Evolutionary conservation across 108 stramenopile genomes (phyloP).

Genomic region (Cyclotella baltica): DNA sequence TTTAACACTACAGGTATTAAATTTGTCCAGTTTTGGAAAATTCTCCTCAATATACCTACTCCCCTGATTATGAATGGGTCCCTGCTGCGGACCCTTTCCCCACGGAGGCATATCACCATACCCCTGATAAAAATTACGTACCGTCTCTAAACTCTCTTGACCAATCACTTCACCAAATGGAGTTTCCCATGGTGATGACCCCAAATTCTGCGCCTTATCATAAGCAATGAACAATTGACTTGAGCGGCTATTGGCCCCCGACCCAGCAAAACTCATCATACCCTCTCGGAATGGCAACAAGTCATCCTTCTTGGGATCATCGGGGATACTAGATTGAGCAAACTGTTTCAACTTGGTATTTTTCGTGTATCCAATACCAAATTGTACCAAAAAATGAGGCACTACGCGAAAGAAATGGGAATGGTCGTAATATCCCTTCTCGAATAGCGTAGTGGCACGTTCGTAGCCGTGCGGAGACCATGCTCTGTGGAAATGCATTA

Average conservation of each 20-base stretch:
- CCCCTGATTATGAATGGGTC: slow-evolving; percentile 46
- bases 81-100: slow-evolving; percentile 57
- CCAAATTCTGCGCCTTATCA: slow-evolving; percentile 56
- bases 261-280: slow-evolving; percentile 71
- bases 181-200: slow-evolving; percentile 80
- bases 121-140: slow-evolving; percentile 63
- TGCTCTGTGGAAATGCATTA: slow-evolving; percentile 44
- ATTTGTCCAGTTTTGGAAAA: slow-evolving; percentile 57
- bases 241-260: slow-evolving; percentile 74
- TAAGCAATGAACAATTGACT: slow-evolving; percentile 87
- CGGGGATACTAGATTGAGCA: slow-evolving; percentile 60
- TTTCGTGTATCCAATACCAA: slow-evolving; percentile 81
- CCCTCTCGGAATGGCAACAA: slow-evolving; percentile 72
- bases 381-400: slow-evolving; percentile 88
- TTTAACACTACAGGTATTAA: slow-evolving; percentile 39
- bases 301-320: slow-evolving; percentile 51
- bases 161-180: slow-evolving; percentile 79
- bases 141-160: slow-evolving; percentile 65
- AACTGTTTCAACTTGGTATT: slow-evolving; percentile 56
- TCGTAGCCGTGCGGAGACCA: slow-evolving; percentile 93
- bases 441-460: slow-evolving; percentile 84
- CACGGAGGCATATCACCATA: slow-evolving; percentile 90
- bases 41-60: slow-evolving; percentile 44
- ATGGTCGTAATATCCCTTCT: slow-evolving; percentile 81
- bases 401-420: slow-evolving; percentile 88